phyloP scores from a whole-genome alignment of 192 early-diverging fungal genomes.

The Allomyces javanicus region DNA sequence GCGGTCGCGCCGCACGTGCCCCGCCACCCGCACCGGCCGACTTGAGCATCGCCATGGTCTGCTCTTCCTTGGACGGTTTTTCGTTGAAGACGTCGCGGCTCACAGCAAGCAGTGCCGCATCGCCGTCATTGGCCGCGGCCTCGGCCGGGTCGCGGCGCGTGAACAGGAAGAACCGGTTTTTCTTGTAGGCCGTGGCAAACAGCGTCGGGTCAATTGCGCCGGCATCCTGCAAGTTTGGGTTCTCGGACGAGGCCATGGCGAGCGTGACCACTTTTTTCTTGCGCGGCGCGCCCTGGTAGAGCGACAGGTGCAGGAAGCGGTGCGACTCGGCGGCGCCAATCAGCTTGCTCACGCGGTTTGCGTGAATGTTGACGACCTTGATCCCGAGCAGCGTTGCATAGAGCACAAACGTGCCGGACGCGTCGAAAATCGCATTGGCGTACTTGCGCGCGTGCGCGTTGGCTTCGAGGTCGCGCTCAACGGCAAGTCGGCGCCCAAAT shows the following conservation, averaged over 20 bases:
- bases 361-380: slow-evolving; percentile 71
- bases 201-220: slow-evolving; percentile 62
- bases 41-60: slow-evolving; percentile 56
- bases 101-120: slow-evolving; percentile 7
- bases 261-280: slow-evolving; percentile 26
- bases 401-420: slow-evolving; percentile 67
- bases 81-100: slow-evolving; percentile 91
- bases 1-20: slow-evolving; percentile 7
- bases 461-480: slow-evolving; percentile 63
- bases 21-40: slow-evolving; percentile 20
- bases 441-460: slow-evolving; percentile 42
- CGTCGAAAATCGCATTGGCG: slow-evolving; percentile 80
- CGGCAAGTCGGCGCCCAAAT: slow-evolving; percentile 77
- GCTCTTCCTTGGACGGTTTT: slow-evolving; percentile 87
- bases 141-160: slow-evolving; percentile 61
- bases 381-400: slow-evolving; percentile 88
- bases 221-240: slow-evolving; percentile 43
- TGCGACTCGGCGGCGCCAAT: slow-evolving; percentile 84
- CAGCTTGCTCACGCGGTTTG: slow-evolving; percentile 63
- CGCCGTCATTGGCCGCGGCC: slow-evolving; percentile 23
- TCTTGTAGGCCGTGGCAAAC: slow-evolving; percentile 72
- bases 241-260: slow-evolving; percentile 76
- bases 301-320: slow-evolving; percentile 67
- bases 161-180: slow-evolving; percentile 90
- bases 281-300: slow-evolving; percentile 78